Conservation (phyloP, 2,329 filamentous ascomycete species). For the Zalaria obscura region DNA sequence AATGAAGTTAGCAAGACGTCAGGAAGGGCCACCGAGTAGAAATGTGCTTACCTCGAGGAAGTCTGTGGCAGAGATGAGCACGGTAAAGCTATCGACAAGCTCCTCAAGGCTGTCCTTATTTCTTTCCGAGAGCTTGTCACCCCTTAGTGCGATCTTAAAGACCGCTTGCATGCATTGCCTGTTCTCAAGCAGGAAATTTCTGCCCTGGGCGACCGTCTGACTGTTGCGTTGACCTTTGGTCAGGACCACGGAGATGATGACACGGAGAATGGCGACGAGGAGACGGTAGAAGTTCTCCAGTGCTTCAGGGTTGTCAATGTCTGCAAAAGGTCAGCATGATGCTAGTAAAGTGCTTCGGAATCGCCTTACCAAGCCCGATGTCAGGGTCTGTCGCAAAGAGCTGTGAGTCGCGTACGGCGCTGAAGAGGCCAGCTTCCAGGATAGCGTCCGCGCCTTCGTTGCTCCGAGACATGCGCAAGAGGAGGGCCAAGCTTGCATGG, state of each 20-base stretch:
- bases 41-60: conserved; percentile 62
- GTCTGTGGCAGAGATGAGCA: conserved; percentile 67
- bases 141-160: conserved; percentile 57
- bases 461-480: conserved; percentile 73
- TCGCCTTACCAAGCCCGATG: conserved; percentile 53
- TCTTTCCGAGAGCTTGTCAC: conserved; percentile 52
- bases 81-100: conserved; percentile 70
- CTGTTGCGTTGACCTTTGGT: conserved; percentile 71
- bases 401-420: conserved; percentile 63
- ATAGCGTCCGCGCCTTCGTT: conserved; percentile 72
- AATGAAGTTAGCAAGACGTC: no score
- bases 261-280: conserved; percentile 63
- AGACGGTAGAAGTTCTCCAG: conserved; percentile 74
- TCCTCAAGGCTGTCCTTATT: conserved; percentile 52
- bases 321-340: conserved; percentile 15
- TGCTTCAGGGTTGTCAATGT: conserved; percentile 53
- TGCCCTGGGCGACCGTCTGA: conserved; percentile 55
- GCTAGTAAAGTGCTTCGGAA: neutral
- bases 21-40: no score
- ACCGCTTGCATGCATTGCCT: conserved; percentile 73
- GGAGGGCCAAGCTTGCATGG: conserved; percentile 65
- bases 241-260: conserved; percentile 70
- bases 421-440: conserved; percentile 80
- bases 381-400: conserved; percentile 86
- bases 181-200: conserved; percentile 69